Base-by-base conservation (phyloP, 2,329 filamentous ascomycete genomes). In the Penicillium aurantiogriseum region DNA sequence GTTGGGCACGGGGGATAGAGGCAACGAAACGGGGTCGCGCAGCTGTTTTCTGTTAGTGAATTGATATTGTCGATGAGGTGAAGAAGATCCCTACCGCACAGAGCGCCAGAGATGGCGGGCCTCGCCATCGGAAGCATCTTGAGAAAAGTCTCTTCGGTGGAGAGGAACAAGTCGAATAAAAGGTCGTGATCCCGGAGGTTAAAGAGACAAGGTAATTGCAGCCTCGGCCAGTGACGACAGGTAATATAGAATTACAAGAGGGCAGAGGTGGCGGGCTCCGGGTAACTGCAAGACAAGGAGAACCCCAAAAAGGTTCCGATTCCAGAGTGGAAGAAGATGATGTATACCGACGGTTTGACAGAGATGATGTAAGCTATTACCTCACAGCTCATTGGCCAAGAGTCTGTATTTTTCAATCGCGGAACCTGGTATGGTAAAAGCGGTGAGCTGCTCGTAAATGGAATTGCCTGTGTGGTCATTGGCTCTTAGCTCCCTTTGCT, bases 1-100 rank as follows among this genome's bases (percentile, higher is more conserved):
- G 70, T 56, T 71, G 71, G 51, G 69, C 66, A 57, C 72, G 76
- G 58, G 73, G 62, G 58, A 71, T 62, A 40, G 68, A 66, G 50
- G 71, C 62, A 21, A 63, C 59, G 53, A 70, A 60, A 42, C 62
- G 63, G 49, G 71, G 66, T 54, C 65, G 71, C 65, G 64, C 72
- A 56, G 59, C 52, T 71, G 46, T 36, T 27, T 43, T 46, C 43
- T 29, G 58, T 71, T 44, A 73, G 67, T 54, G 35, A 53, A 52
- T 58, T 54, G 56, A 54, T 21, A 48, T 55, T 40, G 47, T 25
- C 44, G 50, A 39, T 19, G 13, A 40, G 31, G 36, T 25, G 35
- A 40, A 48, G 50, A 44, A 51, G 50, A 54, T 56, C 38, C 58
- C 38, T 70, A 72, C 71, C 65, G 52, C 62, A 58, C 42, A 71